Evolutionary conservation across 23 red algal genomes (phyloP), one percentile per base, ranked within the genome.

Genomic region (Cyanidiococcus yangmingshanensis): DNA sequence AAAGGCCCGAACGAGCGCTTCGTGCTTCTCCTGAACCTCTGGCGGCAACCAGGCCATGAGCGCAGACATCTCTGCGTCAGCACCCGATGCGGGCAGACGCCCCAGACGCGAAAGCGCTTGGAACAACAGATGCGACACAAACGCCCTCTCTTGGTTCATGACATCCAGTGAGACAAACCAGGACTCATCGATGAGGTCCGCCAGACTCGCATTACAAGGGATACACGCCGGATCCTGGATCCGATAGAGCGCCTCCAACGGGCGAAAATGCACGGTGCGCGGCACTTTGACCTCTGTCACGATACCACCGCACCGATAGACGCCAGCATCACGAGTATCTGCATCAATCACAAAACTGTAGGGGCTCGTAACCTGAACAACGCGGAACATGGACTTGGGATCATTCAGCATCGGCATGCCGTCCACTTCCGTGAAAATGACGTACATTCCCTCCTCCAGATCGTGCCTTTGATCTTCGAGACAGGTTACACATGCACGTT

Each of bases 391-490:
- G 16, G 3, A 76, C n/a, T 86, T 88, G 24, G 87, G 85, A 32
- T 91, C 88, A 41, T 98, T 98, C 24, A 98, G 57, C 74, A 82
- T 88, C 15, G 71, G 58, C 94, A 91, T 88, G 1, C 94, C 94
- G 40, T 98, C 79, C 50, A 90, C 83, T 68, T 98, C 87, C 41
- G 85, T 71, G 54, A 98, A 98, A 0, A 82, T 81, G 25, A 98
- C 88, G 50, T 79, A 89, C 75, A 91, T 86, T 1, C 94, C 94
- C 2, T 85, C 76, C 84, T 98, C 94, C 58, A 98, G 80, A 51
- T 98, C 88, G 76, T 98, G 94, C n/a, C 94, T 85, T 37, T 92
- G 86, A 27, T 92, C 94, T 35, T 98, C 94, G 39, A 98, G 75
- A 38, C 94, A 98, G 0, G 94, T 89, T 37, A 98, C 89, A 37